These are phyloP conservation scores for Kodamaea jinghongensis DNA, from an alignment of 805 yeast species.

Conservation along the genomic window DNA sequence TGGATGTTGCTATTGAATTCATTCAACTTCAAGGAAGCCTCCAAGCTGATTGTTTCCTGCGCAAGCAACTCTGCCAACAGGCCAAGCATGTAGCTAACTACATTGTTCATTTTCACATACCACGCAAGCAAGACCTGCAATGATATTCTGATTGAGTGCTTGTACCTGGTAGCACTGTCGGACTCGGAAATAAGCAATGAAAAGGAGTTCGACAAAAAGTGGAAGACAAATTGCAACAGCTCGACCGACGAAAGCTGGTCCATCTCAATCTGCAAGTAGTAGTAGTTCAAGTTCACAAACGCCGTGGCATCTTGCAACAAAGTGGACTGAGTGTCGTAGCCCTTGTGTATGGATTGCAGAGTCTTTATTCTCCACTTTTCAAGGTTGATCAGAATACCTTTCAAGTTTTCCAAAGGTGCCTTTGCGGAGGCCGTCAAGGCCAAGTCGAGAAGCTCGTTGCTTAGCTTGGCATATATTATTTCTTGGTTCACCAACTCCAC, in stretches of 20 bases:
- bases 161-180: constrained; percentile 9
- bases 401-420: constrained; percentile 2
- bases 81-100: constrained; percentile 27
- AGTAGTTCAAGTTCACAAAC: constrained; percentile 36
- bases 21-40: constrained; percentile 21
- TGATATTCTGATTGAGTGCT: constrained; percentile 16
- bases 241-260: constrained; percentile 39
- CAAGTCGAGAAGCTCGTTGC: constrained; percentile 5
- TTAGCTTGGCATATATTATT: constrained; percentile 15
- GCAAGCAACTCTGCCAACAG: constrained; percentile 18
- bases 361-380: constrained; percentile 38
- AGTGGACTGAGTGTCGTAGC: constrained; percentile 22
- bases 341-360: constrained; percentile 26
- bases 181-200: constrained; percentile 29
- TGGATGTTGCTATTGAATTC: constrained; percentile 35
- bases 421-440: not conserved
- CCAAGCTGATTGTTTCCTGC: constrained; percentile 10
- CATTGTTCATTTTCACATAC: constrained; percentile 37
- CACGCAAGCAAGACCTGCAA: constrained; percentile 29
- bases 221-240: constrained; percentile 40
- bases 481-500: constrained; percentile 21
- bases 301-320: constrained; percentile 33
- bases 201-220: constrained; percentile 40
- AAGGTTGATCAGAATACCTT: constrained; percentile 26
- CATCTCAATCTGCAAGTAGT: constrained; percentile 37